Percentiles rank a stretch among this genome's conserved stretches.
Evolutionary conservation across 1,284 basidiomycete species (phyloP).

Genomic region (Lentinus polychrous): DNA sequence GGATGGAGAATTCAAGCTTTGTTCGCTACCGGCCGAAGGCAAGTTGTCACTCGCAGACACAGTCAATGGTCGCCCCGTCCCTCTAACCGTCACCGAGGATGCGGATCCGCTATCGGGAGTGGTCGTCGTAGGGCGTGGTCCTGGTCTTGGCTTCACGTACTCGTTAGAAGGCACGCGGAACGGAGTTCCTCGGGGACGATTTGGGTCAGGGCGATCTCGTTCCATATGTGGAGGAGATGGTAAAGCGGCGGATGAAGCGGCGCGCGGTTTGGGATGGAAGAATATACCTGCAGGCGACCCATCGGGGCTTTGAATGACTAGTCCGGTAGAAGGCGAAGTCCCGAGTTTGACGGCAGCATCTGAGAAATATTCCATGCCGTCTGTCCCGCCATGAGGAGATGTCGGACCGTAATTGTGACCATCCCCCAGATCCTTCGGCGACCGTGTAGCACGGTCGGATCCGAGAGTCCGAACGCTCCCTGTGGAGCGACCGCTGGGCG

Average conservation of each 20-base stretch:
- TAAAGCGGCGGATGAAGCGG: constrained; percentile 4
- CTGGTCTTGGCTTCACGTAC: background rate
- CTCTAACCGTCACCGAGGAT: constrained; percentile 3
- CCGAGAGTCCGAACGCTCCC: constrained; percentile 41
- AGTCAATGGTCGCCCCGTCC: background rate
- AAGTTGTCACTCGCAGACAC: constrained; percentile 4
- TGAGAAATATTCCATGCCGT: constrained; percentile 86
- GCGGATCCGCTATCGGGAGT: background rate
- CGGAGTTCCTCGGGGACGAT: background rate
- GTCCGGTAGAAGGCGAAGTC: constrained; percentile 75
- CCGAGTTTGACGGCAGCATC: constrained; percentile 67
- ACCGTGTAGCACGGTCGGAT: constrained; percentile 54
- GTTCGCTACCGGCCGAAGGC: constrained; percentile 4
- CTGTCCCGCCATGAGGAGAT: constrained; percentile 68
- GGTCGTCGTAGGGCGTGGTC: background rate
- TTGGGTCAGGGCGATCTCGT: constrained; percentile 5
- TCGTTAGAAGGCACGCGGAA: constrained; percentile 4
- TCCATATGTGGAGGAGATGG: constrained; percentile 11
- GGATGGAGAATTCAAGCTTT: constrained; percentile 1
- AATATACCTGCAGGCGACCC: constrained; percentile 92
- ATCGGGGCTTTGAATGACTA: constrained; percentile 89
- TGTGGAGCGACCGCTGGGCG: constrained; percentile 35
- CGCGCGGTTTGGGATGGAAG: constrained; percentile 74
- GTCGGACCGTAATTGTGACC: constrained; percentile 44
- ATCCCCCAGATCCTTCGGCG: constrained; percentile 40